A percentile compares a stretch with the other conserved stretches of the same genome.
Evolutionary conservation across 257 asterid species (phyloP).

Genomic region (Cordia subcordata): DNA sequence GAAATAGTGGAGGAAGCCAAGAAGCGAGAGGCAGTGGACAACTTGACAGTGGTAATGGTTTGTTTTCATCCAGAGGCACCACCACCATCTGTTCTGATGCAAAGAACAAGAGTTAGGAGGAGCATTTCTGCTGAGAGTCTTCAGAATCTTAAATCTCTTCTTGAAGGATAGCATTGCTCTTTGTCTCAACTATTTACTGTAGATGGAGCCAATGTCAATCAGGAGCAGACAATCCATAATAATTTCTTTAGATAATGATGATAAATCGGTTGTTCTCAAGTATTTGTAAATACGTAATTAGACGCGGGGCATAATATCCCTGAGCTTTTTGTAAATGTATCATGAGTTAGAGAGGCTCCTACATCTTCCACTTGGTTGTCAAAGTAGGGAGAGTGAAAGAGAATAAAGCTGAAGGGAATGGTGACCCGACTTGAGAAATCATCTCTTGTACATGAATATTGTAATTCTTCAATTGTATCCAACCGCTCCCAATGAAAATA

Average conservation of each 20-base stretch:
- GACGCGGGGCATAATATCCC: conserved; percentile 17
- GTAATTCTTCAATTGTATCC: conserved; percentile 7
- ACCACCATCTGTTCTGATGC: conserved; percentile 35
- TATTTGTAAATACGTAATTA: conserved; percentile 29
- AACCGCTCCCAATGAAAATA: conserved; percentile 4
- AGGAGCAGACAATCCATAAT: not conserved
- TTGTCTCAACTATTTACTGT: not conserved
- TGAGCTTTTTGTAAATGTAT: not conserved
- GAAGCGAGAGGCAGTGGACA: conserved; percentile 67
- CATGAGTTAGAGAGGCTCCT: not conserved
- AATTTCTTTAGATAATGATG: conserved; percentile 15
- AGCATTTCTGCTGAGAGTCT: conserved; percentile 82
- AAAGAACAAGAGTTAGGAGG: conserved; percentile 55
- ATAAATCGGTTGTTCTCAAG: conserved; percentile 17
- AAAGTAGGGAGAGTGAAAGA: conserved; percentile 13
- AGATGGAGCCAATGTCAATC: not conserved
- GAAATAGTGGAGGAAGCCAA: conserved; percentile 85
- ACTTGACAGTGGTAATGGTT: conserved; percentile 70
- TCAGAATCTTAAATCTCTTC: conserved; percentile 54
- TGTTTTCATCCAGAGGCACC: conserved; percentile 77
- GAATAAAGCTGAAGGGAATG: conserved; percentile 18
- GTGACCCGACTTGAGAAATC: not conserved
- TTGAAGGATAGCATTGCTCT: conserved; percentile 43
- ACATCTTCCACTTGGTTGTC: conserved; percentile 24
- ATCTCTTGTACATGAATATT: conserved; percentile 7